Base-by-base conservation (phyloP, 2,329 filamentous ascomycete species). In the Penicillium sclerotiorum region DNA sequence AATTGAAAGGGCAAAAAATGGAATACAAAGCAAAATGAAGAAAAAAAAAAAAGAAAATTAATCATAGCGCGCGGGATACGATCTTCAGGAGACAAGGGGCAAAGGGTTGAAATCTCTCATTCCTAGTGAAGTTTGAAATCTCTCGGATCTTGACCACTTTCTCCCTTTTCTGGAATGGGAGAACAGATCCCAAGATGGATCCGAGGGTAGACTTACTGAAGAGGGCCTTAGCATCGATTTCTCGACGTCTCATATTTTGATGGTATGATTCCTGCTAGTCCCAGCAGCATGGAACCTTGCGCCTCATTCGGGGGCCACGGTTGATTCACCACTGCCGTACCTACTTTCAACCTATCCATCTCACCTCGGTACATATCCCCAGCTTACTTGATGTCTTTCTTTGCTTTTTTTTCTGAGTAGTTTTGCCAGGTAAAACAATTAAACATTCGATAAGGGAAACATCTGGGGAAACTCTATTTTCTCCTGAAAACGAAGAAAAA, bases 71-170 rank as follows among this genome's bases (percentile, higher is more conserved):
- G 28, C n/a, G 33, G n/a, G 30, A 8, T n/a, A 7, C 20, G 61
- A 64, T 64, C 60, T 63, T 63, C 60, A 63, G 61, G 60, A 62
- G 61, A 62, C 48, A 57, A 56, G 56, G 52, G 49, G 56, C 22
- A 49, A 57, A 56, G 56, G 52, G 49, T 54, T 22, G 49, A 13
- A 28, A 47, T 18, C 39, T 32, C 49, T 47, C 50, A 58, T 58
- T 55, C 52, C 52, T 49, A 25, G 17, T 40, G 32, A 46, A 49
- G 4, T 20, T 40, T 22, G 25, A 30, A 7, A 17, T 11, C 15
- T 33, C 27, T n/a, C 11, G 21, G 20, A 9, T 15, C 27, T 3
- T 22, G 20, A 22, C 40, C 27, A 15, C 40, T 21, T 20, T 32
- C 17, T 32, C 27, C 27, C 22, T 20, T 35, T 35, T 35, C 32